Evolutionary conservation across 179 eudicot genomes (phyloP).

Genomic region (Amaranthus tricolor): DNA sequence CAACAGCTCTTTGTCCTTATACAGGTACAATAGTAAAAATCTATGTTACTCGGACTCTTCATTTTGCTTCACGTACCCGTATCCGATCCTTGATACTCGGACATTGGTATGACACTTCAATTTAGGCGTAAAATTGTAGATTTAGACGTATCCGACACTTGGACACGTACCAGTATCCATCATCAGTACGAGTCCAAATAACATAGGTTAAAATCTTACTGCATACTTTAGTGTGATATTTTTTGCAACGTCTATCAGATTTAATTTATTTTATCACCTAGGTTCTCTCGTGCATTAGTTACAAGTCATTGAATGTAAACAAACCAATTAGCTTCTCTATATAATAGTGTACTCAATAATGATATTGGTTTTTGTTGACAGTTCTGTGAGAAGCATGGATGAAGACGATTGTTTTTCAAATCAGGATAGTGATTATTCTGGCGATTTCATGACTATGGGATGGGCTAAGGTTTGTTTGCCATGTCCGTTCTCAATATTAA

Average conservation of each 20-base stretch:
- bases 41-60: background rate
- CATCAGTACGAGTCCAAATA: too few relatives aligned
- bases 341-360: constrained; percentile 14
- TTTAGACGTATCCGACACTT: too few relatives aligned
- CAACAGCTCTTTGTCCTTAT: constrained; percentile 58
- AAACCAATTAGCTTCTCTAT: background rate
- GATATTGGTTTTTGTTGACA: constrained; percentile 43
- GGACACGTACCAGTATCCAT: too few relatives aligned
- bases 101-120: too few relatives aligned
- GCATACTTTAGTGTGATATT: background rate
- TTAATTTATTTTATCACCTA: background rate
- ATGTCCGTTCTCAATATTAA: constrained; percentile 20
- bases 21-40: constrained; percentile 42
- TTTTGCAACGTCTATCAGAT: background rate
- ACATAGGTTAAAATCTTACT: too few relatives aligned
- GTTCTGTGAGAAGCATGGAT: constrained; percentile 80
- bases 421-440: constrained; percentile 52
- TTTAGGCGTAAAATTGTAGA: too few relatives aligned
- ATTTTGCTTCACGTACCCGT: too few relatives aligned
- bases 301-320: constrained; percentile 2
- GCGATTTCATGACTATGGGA: constrained; percentile 60
- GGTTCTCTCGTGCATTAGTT: background rate
- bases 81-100: too few relatives aligned
- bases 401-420: constrained; percentile 52
- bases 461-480: constrained; percentile 79